Evolutionary conservation across 768 basidiomycete genomes (phyloP).

Genomic region (Rhizopogon roseolus): DNA sequence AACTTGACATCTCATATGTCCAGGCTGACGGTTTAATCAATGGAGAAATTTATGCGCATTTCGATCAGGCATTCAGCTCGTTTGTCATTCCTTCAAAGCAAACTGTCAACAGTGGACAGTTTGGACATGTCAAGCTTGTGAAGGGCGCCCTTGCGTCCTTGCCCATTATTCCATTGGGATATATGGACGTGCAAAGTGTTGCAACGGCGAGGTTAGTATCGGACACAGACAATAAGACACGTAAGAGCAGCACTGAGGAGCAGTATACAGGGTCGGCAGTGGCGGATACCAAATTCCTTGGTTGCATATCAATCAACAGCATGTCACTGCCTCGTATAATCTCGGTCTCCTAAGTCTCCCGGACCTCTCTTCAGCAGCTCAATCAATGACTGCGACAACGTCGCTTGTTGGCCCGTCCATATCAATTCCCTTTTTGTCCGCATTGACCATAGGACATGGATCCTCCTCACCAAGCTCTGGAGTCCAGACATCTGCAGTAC

Average conservation of each 20-base stretch:
- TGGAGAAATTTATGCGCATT: constrained; percentile 53
- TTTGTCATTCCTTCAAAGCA: constrained; percentile 55
- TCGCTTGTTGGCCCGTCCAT: background rate
- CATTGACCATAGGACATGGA: background rate
- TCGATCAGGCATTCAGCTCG: constrained; percentile 46
- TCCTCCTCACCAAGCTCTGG: background rate
- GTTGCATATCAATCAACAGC: constrained; percentile 51
- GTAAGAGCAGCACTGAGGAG: background rate
- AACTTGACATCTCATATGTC: constrained; percentile 51
- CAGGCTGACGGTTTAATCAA: constrained; percentile 52
- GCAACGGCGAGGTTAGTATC: constrained; percentile 34
- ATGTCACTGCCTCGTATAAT: constrained; percentile 48
- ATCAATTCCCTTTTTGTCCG: background rate
- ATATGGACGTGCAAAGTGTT: constrained; percentile 49
- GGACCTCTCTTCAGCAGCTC: constrained; percentile 15
- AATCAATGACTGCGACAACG: constrained; percentile 6
- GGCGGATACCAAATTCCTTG: constrained; percentile 63
- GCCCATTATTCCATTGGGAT: constrained; percentile 48
- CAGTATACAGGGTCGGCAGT: constrained; percentile 32
- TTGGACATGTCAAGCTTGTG: constrained; percentile 53
- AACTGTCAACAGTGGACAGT: constrained; percentile 56
- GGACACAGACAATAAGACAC: background rate
- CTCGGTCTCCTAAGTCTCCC: constrained; percentile 9
- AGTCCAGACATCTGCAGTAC: background rate
- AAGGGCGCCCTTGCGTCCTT: constrained; percentile 56